Evolutionary conservation across 2,329 filamentous ascomycete species (phyloP).

Genomic region (Monilinia aucupariae): DNA sequence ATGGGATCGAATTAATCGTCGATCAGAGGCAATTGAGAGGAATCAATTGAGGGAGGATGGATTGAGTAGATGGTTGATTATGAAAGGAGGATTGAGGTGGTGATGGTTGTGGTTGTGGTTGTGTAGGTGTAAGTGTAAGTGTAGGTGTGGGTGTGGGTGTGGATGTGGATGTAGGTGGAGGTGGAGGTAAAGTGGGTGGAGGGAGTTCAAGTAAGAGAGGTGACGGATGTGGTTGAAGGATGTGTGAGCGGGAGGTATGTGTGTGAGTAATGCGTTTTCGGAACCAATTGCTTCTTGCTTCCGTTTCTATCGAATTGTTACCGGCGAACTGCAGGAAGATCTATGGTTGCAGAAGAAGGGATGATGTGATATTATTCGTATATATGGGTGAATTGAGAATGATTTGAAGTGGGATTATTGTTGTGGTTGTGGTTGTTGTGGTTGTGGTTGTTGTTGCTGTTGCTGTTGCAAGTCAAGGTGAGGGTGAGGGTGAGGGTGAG

Average conservation of each 20-base stretch:
- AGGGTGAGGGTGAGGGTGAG: too few species aligned
- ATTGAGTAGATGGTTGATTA: background rate
- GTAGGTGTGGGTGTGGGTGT: too few species aligned
- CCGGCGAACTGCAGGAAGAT: slow-evolving; percentile 3
- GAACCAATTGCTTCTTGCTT: slow-evolving; percentile 6
- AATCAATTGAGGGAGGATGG: background rate
- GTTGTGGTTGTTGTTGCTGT: too few species aligned
- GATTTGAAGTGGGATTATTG: too few species aligned
- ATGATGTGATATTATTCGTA: too few species aligned
- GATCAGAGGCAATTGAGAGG: background rate
- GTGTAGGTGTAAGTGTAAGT: background rate
- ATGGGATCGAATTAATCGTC: background rate
- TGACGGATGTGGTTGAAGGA: slow-evolving; percentile 3
- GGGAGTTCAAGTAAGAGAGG: background rate
- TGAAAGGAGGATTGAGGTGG: background rate
- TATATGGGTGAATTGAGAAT: too few species aligned
- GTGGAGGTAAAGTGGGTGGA: background rate
- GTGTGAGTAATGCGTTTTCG: slow-evolving; percentile 9
- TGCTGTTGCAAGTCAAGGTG: too few species aligned
- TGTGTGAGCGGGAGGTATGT: too few species aligned
- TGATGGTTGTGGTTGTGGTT: background rate
- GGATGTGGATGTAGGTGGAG: background rate
- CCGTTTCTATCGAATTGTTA: slow-evolving; percentile 5
- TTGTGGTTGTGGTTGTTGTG: too few species aligned
- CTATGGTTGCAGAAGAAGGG: background rate